A percentile compares a stretch with the other conserved stretches of the same genome.
Evolutionary conservation across 2,329 filamentous ascomycete genomes (phyloP).

Genomic region (Davidsoniella eucalypti): DNA sequence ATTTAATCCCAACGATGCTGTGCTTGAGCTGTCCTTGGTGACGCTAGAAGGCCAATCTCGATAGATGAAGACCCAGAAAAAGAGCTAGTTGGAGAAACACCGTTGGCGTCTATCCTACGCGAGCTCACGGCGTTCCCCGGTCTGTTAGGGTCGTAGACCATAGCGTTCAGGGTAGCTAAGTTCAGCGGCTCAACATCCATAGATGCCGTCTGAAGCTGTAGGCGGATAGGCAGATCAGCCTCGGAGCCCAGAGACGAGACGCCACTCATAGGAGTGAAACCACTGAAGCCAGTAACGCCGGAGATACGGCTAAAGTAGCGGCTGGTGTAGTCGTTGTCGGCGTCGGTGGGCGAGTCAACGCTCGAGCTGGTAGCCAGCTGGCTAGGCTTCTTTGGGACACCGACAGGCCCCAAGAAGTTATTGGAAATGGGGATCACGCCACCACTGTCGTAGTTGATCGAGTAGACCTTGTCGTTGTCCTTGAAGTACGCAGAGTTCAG

Average conservation of each 20-base stretch:
- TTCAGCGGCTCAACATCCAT: conserved; percentile 7
- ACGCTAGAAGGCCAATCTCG: conserved; percentile 8
- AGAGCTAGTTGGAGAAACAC: conserved; percentile 2
- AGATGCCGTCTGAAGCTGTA: not conserved
- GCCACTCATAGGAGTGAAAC: conserved; percentile 1
- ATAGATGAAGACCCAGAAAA: not conserved
- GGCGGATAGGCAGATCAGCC: not conserved
- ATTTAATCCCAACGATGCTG: conserved; percentile 3
- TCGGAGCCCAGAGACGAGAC: not conserved
- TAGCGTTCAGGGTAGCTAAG: conserved; percentile 28
- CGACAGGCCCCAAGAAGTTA: not conserved
- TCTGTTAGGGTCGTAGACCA: conserved; percentile 33
- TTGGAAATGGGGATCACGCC: not conserved
- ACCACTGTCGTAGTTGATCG: conserved; percentile 19
- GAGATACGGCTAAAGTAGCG: conserved; percentile 8
- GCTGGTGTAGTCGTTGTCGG: conserved; percentile 14
- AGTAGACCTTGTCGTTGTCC: conserved; percentile 23
- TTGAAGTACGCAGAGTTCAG: conserved; percentile 19
- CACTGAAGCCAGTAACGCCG: conserved; percentile 7
- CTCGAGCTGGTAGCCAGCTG: conserved; percentile 16
- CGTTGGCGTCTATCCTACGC: conserved; percentile 23
- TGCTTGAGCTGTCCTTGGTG: conserved; percentile 2
- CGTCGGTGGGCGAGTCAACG: conserved; percentile 10
- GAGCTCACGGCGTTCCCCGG: conserved; percentile 15
- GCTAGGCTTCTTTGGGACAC: conserved; percentile 16